Base-by-base conservation (phyloP, 2,329 filamentous ascomycete genomes). In the Talaromyces atroroseus region DNA sequence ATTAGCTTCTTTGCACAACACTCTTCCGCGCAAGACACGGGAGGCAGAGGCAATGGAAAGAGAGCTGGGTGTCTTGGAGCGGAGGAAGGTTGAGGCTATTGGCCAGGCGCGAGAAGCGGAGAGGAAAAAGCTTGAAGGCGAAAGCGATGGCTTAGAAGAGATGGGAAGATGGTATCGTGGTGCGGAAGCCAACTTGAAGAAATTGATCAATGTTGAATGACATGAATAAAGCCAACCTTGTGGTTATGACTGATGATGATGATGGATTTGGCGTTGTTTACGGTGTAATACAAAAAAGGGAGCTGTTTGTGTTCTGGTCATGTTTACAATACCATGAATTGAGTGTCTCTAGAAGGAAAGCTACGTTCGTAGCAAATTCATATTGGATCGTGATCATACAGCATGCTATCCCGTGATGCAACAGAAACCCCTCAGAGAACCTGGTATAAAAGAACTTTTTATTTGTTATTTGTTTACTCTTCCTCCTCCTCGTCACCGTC, bases 401-500 rank as follows among this genome's bases (percentile, higher is more conserved):
- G 68, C 66, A 70, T 68, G 64, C 68, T 59, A 65, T 62, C 68
- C 66, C 65, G 68, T 71, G 68, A 65, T 68, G 69, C 67, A 73
- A 64, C 67, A 65, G 67, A 66, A 65, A 66, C 66, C 69, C 64
- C 66, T 67, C 70, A 65, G 69, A 66, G 65, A 68, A 70, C 68
- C 64, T 65, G 34, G 66, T 66, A 62, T 68, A 71, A 68, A 68
- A 70, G 66, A 56, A 57, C 53, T 58, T 62, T 65, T 67, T 66
- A 46, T 34, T 58, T 21, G 51, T 48, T 20, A 40, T 61, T 64
- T 65, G 66, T 67, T 67, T 79, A 79, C 76, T 95, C 91, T 70
- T 95, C 91, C 76, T 95, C 92, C 72, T 90, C 92, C 68, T 87
- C 91, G 66, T 84, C 92, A 59, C 71, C 67, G 45, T 69, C 72